phyloP scores from a whole-genome alignment of 768 basidiomycete genomes.

The Leucosporidium scottii region DNA sequence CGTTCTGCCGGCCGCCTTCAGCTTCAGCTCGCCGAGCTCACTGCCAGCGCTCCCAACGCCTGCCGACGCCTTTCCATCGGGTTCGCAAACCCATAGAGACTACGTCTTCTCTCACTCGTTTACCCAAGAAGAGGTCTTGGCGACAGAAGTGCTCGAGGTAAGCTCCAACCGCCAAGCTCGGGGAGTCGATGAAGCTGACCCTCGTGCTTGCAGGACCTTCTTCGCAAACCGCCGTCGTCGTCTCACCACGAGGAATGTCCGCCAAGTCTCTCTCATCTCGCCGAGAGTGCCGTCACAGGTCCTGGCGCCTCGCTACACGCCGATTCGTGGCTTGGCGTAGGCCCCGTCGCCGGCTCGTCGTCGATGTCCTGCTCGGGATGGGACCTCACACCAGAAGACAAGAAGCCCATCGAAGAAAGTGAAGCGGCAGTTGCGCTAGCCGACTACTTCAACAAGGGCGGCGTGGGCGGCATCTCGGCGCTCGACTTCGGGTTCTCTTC shows the following conservation, averaged over 20 bases:
- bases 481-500: constrained; percentile 24
- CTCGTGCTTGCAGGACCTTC: neutral
- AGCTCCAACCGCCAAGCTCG: too few relatives aligned
- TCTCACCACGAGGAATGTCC: too few relatives aligned
- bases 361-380: too few relatives aligned
- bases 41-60: neutral
- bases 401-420: constrained; percentile 8
- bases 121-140: constrained; percentile 30
- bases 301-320: too few relatives aligned
- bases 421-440: constrained; percentile 14
- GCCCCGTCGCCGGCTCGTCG: too few relatives aligned
- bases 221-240: neutral
- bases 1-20: neutral
- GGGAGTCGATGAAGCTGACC: too few relatives aligned
- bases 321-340: too few relatives aligned
- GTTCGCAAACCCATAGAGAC: neutral
- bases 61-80: neutral
- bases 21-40: neutral
- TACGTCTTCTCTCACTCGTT: neutral
- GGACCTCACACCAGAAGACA: too few relatives aligned
- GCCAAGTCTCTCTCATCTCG: too few relatives aligned
- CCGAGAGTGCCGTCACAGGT: too few relatives aligned
- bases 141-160: constrained; percentile 25
- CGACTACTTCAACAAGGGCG: constrained; percentile 28
- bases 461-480: constrained; percentile 27